Percentiles rank a stretch among this genome's conserved stretches.
Evolutionary conservation across 2,329 filamentous ascomycete species (phyloP).

Genomic region (Bipolaris sorokiniana): DNA sequence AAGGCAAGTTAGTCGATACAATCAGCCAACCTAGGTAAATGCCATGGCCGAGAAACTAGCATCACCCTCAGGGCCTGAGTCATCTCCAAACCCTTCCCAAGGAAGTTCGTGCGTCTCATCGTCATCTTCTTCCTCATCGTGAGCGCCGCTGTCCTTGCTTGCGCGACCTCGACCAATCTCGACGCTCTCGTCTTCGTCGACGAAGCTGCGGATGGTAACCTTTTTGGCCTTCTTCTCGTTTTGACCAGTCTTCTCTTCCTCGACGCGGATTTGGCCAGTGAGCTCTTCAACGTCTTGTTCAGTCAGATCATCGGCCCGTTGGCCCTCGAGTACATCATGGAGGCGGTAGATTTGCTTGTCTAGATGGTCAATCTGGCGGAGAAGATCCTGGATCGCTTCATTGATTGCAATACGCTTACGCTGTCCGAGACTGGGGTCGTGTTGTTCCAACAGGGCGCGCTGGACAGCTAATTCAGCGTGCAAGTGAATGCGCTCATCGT

Average conservation of each 20-base stretch:
- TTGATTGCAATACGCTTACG: slow-evolving; percentile 68
- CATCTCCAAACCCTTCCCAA: slow-evolving; percentile 50
- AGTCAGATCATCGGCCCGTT: slow-evolving; percentile 65
- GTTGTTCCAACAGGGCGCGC: slow-evolving; percentile 65
- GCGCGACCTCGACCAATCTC: slow-evolving; percentile 19
- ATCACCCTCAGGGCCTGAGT: slow-evolving; percentile 24
- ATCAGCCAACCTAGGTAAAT: neutral
- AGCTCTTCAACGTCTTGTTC: slow-evolving; percentile 53
- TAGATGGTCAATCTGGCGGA: slow-evolving; percentile 72
- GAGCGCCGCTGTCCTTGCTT: neutral
- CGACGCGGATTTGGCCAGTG: slow-evolving; percentile 50
- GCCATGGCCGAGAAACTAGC: slow-evolving; percentile 20
- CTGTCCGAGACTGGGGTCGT: slow-evolving; percentile 66
- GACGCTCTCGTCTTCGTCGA: slow-evolving; percentile 35
- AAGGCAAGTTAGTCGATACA: slow-evolving; percentile 14
- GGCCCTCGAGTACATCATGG: slow-evolving; percentile 83
- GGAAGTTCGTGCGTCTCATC: slow-evolving; percentile 47
- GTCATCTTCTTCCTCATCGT: slow-evolving; percentile 14
- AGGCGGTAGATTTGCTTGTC: slow-evolving; percentile 81
- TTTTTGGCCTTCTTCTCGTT: slow-evolving; percentile 41
- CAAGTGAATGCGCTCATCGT: slow-evolving; percentile 80
- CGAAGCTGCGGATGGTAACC: slow-evolving; percentile 47
- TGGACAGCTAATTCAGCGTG: slow-evolving; percentile 70
- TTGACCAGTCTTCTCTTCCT: slow-evolving; percentile 43
- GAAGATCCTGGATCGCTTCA: slow-evolving; percentile 65